Conservation (phyloP, 1,284 basidiomycete genomes). For the Sparassis latifolia region DNA sequence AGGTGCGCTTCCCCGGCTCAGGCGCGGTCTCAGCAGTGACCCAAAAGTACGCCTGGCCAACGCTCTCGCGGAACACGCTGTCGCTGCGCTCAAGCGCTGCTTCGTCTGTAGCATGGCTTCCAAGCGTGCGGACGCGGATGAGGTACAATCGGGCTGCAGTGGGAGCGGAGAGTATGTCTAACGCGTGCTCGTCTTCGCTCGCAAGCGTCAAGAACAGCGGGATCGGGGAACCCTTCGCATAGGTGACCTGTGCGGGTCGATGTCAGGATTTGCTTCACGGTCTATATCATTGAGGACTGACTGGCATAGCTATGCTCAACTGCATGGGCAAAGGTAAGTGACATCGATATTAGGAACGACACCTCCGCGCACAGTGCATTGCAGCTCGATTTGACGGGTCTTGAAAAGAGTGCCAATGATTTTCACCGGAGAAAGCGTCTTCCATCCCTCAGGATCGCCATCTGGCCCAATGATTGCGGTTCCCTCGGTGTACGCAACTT, state of each 20-base stretch:
- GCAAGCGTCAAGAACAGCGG: slow-evolving; percentile 41
- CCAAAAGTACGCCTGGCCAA: slow-evolving; percentile 45
- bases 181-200: slow-evolving; percentile 38
- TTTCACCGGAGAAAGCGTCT: slow-evolving; percentile 21
- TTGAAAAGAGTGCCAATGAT: slow-evolving; percentile 27
- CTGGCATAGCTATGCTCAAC: slow-evolving; percentile 51
- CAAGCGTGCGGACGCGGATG: slow-evolving; percentile 34
- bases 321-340: slow-evolving; percentile 17
- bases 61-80: slow-evolving; percentile 37
- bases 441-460: slow-evolving; percentile 31
- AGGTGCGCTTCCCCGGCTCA: slow-evolving; percentile 25
- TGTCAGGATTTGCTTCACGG: background rate
- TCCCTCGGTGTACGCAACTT: slow-evolving; percentile 25
- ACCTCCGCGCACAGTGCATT: slow-evolving; percentile 31
- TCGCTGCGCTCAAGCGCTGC: slow-evolving; percentile 33
- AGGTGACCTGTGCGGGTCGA: slow-evolving; percentile 33
- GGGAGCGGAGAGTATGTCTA: slow-evolving; percentile 41
- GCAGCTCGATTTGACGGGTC: slow-evolving; percentile 27
- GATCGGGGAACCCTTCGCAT: slow-evolving; percentile 41
- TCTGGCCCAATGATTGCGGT: slow-evolving; percentile 24
- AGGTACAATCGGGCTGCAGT: slow-evolving; percentile 28
- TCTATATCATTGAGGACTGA: slow-evolving; percentile 23
- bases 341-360: background rate
- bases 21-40: slow-evolving; percentile 27
- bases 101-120: slow-evolving; percentile 39